Conservation (phyloP, 768 basidiomycete genomes). For the Dendrothele bispora region DNA sequence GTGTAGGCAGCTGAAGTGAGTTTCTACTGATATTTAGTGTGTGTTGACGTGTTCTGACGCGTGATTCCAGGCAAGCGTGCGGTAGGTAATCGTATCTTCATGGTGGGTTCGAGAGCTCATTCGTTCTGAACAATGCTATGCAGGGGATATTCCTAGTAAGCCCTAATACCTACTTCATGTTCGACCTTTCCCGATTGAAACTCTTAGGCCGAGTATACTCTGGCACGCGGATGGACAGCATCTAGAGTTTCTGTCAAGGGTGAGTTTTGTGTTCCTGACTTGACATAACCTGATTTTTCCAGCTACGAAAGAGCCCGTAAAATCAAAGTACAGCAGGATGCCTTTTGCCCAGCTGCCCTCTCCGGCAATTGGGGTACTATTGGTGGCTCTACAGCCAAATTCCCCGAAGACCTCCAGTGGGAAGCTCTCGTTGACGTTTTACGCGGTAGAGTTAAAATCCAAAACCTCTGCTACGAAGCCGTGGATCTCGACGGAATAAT, state of each 20-base stretch:
- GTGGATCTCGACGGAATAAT: conserved; percentile 73
- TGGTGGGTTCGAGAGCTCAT: neutral
- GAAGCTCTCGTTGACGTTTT: conserved; percentile 78
- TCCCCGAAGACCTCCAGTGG: conserved; percentile 71
- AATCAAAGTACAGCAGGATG: conserved; percentile 65
- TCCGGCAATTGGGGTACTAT: conserved; percentile 47
- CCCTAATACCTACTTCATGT: conserved; percentile 23
- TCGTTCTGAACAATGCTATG: conserved; percentile 11
- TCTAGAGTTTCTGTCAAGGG: conserved; percentile 64
- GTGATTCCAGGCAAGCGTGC: conserved; percentile 41
- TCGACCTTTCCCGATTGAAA: conserved; percentile 14
- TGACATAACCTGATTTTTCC: conserved; percentile 11
- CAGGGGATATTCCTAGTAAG: conserved; percentile 59
- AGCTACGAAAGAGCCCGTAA: conserved; percentile 63
- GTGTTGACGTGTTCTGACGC: neutral
- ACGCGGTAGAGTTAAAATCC: conserved; percentile 72
- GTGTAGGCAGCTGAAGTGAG: conserved; percentile 78
- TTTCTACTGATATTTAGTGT: neutral
- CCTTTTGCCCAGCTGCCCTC: conserved; percentile 53
- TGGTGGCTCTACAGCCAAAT: too few relatives aligned
- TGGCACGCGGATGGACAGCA: conserved; percentile 56
- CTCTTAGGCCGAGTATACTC: conserved; percentile 40
- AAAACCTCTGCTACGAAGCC: conserved; percentile 59
- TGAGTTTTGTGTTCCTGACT: conserved; percentile 24
- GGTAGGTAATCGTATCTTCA: conserved; percentile 28